Percentiles rank a stretch among this genome's conserved stretches.
phyloP scores from a whole-genome alignment of 2,329 filamentous ascomycete species.

The Talaromyces islandicus region DNA sequence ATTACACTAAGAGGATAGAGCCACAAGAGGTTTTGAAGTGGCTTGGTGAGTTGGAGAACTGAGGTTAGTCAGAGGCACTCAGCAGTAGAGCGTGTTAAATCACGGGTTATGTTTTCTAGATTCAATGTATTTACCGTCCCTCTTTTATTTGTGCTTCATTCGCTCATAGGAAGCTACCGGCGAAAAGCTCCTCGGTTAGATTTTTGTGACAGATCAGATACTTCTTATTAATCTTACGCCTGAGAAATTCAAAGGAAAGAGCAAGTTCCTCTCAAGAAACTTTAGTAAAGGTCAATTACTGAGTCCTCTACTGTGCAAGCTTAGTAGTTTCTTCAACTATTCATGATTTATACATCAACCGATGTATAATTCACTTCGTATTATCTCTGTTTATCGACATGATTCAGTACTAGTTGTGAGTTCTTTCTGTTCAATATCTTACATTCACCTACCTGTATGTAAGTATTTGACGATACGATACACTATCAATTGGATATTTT shows the following conservation, averaged over 20 bases:
- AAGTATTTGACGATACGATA: too few species aligned
- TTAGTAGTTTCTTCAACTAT: too few species aligned
- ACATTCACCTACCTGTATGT: too few species aligned
- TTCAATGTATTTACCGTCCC: neutral
- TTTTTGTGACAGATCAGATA: neutral
- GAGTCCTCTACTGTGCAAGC: too few species aligned
- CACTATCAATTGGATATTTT: too few species aligned
- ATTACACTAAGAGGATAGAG: conserved; percentile 21
- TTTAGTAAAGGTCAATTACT: too few species aligned
- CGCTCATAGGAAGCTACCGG: neutral
- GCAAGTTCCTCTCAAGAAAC: too few species aligned
- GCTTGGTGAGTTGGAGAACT: conserved; percentile 34
- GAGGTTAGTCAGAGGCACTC: neutral
- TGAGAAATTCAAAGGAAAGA: neutral
- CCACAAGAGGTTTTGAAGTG: conserved; percentile 2
- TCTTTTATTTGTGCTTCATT: neutral
- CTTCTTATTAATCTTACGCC: neutral
- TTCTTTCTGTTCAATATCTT: too few species aligned
- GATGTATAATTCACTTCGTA: too few species aligned
- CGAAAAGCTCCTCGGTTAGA: neutral
- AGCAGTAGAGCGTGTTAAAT: neutral
- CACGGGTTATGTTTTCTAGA: neutral
- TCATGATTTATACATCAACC: too few species aligned
- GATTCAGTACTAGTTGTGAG: too few species aligned
- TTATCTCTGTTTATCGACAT: too few species aligned